phyloP scores from a whole-genome alignment of 129 eudicot species.

The Mikania micrantha region DNA sequence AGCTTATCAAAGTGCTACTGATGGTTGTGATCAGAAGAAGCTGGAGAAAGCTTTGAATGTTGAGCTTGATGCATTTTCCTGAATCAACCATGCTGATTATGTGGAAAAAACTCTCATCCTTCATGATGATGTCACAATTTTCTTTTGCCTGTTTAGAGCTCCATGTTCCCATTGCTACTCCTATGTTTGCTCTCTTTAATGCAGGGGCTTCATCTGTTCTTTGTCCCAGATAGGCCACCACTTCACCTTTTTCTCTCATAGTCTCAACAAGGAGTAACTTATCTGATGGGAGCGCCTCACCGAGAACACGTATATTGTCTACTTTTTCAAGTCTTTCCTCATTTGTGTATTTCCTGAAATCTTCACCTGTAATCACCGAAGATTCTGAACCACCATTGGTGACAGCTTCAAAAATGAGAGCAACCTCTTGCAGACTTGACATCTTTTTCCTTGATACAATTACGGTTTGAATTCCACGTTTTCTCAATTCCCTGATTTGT shows the following conservation, averaged over 20 bases:
- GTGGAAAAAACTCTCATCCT: conserved; percentile 4
- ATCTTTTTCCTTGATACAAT: conserved; percentile 22
- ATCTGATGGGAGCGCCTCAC: conserved; percentile 28
- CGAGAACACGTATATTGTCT: conserved; percentile 24
- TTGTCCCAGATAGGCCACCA: conserved; percentile 27
- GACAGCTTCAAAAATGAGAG: neutral
- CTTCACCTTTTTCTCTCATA: conserved; percentile 21
- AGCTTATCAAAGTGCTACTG: conserved; percentile 13
- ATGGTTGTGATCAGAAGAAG: conserved; percentile 15
- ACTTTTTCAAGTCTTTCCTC: conserved; percentile 20
- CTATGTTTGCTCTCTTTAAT: conserved; percentile 25
- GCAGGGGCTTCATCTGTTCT: conserved; percentile 30
- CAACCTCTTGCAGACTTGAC: conserved; percentile 5
- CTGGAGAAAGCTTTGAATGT: conserved; percentile 27
- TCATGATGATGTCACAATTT: conserved; percentile 19
- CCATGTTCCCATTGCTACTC: conserved; percentile 26
- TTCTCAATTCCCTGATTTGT: conserved; percentile 2
- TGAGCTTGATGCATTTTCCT: conserved; percentile 20
- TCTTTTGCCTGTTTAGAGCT: conserved; percentile 25
- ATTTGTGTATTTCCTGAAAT: conserved; percentile 16
- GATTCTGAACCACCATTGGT: neutral
- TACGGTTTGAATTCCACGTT: conserved; percentile 14
- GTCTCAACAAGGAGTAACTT: conserved; percentile 27
- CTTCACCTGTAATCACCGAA: conserved; percentile 21
- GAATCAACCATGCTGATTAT: conserved; percentile 2